phyloP scores from a whole-genome alignment of 306 rosid genomes.

The Prosopis cineraria region DNA sequence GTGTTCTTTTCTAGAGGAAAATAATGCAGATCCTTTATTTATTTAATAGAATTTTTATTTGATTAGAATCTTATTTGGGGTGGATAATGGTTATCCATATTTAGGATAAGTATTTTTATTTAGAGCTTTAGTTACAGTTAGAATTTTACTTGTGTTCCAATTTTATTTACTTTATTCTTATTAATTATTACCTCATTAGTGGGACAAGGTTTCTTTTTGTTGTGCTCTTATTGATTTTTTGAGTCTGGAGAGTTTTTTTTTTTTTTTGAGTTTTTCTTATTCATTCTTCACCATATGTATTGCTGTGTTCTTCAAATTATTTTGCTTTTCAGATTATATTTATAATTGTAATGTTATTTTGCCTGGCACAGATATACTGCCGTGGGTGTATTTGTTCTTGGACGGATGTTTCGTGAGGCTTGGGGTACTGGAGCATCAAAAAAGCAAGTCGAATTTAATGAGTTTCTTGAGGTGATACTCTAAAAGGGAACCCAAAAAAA shows the following conservation, averaged over 20 bases:
- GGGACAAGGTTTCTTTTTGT: neutral
- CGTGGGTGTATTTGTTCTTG: constrained; percentile 98
- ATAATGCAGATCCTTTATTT: too few relatives aligned
- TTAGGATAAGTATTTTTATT: neutral
- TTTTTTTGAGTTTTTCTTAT: neutral
- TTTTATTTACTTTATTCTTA: too few relatives aligned
- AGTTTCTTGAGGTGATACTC: constrained; percentile 74
- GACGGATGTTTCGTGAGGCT: constrained; percentile 81
- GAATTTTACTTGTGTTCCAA: neutral
- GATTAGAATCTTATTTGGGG: too few relatives aligned
- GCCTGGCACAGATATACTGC: constrained; percentile 81
- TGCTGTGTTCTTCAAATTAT: constrained; percentile 17
- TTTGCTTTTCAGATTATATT: neutral
- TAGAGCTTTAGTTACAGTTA: neutral
- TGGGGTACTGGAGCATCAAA: constrained; percentile 84
- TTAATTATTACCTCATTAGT: too few relatives aligned
- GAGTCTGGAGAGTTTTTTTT: neutral
- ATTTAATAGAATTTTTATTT: too few relatives aligned
- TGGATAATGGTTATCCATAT: too few relatives aligned
- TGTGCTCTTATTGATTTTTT: neutral
- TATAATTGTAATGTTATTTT: neutral
- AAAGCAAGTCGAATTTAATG: constrained; percentile 82
- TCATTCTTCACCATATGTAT: neutral
- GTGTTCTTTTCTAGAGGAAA: too few relatives aligned
- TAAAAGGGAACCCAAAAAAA: neutral